A percentile compares a stretch with the other conserved stretches of the same genome.
Evolutionary conservation across 139 green algal species (phyloP).

Genomic region (Chlorella sp.): DNA sequence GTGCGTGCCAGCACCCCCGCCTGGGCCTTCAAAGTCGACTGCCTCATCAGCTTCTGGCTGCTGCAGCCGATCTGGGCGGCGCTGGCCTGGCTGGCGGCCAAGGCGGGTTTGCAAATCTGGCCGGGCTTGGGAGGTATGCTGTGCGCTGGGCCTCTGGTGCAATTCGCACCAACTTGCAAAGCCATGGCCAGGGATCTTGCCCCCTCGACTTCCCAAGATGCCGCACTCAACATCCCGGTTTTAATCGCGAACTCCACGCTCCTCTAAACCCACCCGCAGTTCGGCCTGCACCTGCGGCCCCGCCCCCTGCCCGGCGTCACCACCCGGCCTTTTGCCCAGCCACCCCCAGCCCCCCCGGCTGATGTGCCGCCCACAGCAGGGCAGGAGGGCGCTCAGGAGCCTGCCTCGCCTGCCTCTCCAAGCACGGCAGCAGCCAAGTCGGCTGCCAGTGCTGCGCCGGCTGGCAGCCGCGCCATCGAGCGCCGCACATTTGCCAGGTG

Average conservation of each 20-base stretch:
- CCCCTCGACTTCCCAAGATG: no score
- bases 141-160: background rate
- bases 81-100: conserved; percentile 7
- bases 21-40: conserved; percentile 75
- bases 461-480: background rate
- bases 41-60: conserved; percentile 63
- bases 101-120: background rate
- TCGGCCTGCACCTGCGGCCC: background rate
- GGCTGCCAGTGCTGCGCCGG: background rate
- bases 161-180: background rate
- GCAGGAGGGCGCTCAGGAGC: background rate
- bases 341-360: background rate
- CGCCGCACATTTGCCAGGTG: background rate
- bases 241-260: no score
- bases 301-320: background rate
- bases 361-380: background rate
- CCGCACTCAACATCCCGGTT: no score
- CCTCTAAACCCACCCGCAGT: no score
- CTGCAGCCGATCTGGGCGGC: conserved; percentile 39
- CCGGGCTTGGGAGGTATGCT: background rate
- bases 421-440: background rate
- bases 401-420: no score
- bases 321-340: background rate
- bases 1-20: conserved; percentile 36
- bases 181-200: background rate